Evolutionary conservation across 306 rosid genomes (phyloP).

Genomic region (Pterocarpus macrocarpus): DNA sequence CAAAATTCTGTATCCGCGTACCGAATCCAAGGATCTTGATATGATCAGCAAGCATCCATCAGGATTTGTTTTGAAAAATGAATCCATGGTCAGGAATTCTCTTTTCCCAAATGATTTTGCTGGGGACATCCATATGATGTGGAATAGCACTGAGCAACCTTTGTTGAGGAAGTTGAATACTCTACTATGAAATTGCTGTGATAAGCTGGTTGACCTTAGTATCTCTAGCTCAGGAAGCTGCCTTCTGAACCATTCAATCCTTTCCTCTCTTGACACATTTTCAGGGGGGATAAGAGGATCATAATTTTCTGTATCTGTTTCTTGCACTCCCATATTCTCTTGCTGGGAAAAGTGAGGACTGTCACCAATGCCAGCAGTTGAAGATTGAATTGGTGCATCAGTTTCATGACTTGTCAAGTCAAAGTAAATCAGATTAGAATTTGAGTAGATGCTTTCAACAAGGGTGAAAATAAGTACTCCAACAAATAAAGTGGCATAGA

Average conservation of each 20-base stretch:
- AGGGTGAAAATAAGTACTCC: not conserved
- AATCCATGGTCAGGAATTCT: conserved; percentile 62
- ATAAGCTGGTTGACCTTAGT: conserved; percentile 45
- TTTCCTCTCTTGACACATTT: not conserved
- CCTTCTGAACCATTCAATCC: conserved; percentile 57
- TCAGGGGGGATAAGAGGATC: not conserved
- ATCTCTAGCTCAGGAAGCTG: conserved; percentile 48
- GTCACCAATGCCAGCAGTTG: not conserved
- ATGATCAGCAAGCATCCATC: conserved; percentile 65
- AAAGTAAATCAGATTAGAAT: not conserved
- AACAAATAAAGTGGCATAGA: conserved; percentile 1
- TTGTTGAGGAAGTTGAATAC: conserved; percentile 50
- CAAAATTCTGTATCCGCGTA: conserved; percentile 52
- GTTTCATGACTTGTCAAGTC: not conserved
- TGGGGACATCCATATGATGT: conserved; percentile 69
- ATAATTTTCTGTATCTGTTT: conserved; percentile 57
- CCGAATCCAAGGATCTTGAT: conserved; percentile 69
- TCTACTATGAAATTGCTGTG: conserved; percentile 49
- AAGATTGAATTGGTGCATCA: not conserved
- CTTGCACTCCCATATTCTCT: not conserved
- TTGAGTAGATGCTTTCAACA: not conserved
- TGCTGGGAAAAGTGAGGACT: not conserved
- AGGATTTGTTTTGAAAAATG: conserved; percentile 66
- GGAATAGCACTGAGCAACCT: conserved; percentile 54
- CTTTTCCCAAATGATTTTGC: conserved; percentile 55